These are phyloP conservation scores for Cinchona pubescens DNA, from an alignment of 257 asterid genomes.

Conservation along the genomic window DNA sequence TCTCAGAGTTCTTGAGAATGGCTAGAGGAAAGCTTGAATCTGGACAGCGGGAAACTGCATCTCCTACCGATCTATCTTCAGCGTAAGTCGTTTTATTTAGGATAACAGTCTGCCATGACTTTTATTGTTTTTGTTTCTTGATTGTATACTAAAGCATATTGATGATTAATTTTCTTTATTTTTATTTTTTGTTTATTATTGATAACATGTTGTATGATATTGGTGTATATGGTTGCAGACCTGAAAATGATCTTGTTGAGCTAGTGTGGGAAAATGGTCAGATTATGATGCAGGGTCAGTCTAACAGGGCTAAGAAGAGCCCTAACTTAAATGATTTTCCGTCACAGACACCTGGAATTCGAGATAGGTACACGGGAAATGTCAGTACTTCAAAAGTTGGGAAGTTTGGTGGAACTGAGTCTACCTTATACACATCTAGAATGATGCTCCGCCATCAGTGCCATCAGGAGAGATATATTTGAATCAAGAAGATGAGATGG, in stretches of 20 bases:
- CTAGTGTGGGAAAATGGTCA: conserved; percentile 87
- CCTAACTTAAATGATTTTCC: conserved; percentile 24
- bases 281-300: conserved; percentile 67
- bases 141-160: too few species aligned
- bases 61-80: conserved; percentile 32
- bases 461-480: conserved; percentile 55
- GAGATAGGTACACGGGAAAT: conserved; percentile 35
- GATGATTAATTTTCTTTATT: too few species aligned
- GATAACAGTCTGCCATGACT: too few species aligned
- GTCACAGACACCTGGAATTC: conserved; percentile 25
- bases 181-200: conserved; percentile 6
- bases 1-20: conserved; percentile 75
- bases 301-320: conserved; percentile 42
- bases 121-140: neutral
- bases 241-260: conserved; percentile 57
- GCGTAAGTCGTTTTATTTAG: too few species aligned
- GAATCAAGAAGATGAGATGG: conserved; percentile 66
- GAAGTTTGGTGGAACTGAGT: conserved; percentile 45
- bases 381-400: conserved; percentile 36
- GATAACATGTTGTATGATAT: conserved; percentile 5
- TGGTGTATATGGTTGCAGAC: conserved; percentile 42
- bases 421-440: too few species aligned
- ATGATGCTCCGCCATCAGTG: conserved; percentile 50
- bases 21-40: conserved; percentile 62
- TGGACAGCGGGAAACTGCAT: conserved; percentile 32